Evolutionary conservation across 2,329 filamentous ascomycete species (phyloP).

Genomic region (Epichloe sibirici): DNA sequence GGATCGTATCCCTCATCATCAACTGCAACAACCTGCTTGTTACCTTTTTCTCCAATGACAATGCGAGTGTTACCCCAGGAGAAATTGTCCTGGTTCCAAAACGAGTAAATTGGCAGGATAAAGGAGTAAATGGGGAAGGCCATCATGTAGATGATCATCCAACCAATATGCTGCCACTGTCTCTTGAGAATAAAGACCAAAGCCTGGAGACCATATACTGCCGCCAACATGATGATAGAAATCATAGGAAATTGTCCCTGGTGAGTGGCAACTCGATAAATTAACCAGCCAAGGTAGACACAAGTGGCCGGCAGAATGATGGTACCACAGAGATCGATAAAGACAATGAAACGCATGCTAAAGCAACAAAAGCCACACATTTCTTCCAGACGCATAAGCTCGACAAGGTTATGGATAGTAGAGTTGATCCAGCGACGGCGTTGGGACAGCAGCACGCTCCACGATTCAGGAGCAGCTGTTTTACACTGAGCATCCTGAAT

Average conservation of each 20-base stretch:
- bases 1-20: conserved; percentile 83
- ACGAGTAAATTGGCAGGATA: conserved; percentile 84
- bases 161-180: conserved; percentile 96
- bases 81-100: conserved; percentile 99
- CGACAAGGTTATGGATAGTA: conserved; percentile 89
- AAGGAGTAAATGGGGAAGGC: conserved; percentile 93
- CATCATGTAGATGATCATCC: conserved; percentile 98
- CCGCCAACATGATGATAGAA: conserved; percentile 79
- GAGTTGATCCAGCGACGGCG: conserved; percentile 99
- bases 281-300: conserved; percentile 74
- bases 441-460: conserved; percentile 91
- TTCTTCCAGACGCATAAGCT: conserved; percentile 80
- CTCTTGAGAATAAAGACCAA: conserved; percentile 94
- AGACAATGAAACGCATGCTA: conserved; percentile 92
- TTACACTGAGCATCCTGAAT: conserved; percentile 84
- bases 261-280: conserved; percentile 62
- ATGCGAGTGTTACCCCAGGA: conserved; percentile 97
- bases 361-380: conserved; percentile 99
- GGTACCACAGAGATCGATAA: conserved; percentile 87
- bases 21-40: conserved; percentile 79
- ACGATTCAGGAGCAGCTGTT: conserved; percentile 87
- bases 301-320: conserved; percentile 84
- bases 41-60: conserved; percentile 86
- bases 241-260: conserved; percentile 71
- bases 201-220: conserved; percentile 89